These are phyloP conservation scores for Arachis stenosperma DNA, from an alignment of 306 rosid genomes.

Conservation along the genomic window DNA sequence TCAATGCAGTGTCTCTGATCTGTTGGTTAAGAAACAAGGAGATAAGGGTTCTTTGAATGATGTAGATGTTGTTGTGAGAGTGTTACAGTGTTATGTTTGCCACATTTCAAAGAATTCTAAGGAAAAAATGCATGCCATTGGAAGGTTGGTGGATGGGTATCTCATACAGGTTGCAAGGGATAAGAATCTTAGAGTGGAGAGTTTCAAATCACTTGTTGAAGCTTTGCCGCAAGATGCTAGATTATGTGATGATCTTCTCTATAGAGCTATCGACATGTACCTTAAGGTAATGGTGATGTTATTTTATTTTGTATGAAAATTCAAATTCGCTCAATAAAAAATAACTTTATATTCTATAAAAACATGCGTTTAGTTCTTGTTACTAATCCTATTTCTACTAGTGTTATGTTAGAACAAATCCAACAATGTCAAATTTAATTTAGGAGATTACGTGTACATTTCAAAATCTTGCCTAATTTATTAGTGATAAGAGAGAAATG, in stretches of 20 bases:
- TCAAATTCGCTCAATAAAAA: too few species aligned
- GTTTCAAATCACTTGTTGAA: slow-evolving; percentile 62
- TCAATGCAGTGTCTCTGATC: slow-evolving; percentile 55
- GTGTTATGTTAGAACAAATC: too few species aligned
- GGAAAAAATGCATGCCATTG: slow-evolving; percentile 56
- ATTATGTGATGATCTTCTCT: slow-evolving; percentile 49
- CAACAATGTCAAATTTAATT: too few species aligned
- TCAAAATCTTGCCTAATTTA: too few species aligned
- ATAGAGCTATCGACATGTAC: slow-evolving; percentile 54
- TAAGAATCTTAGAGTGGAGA: slow-evolving; percentile 51
- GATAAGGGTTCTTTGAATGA: slow-evolving; percentile 52
- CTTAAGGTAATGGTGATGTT: slow-evolving; percentile 44
- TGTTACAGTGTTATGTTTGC: slow-evolving; percentile 53
- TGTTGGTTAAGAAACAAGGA: slow-evolving; percentile 64
- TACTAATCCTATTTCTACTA: too few species aligned
- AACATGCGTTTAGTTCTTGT: too few species aligned
- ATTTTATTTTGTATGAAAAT: background rate
- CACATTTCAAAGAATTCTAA: slow-evolving; percentile 37
- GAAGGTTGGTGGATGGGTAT: slow-evolving; percentile 73
- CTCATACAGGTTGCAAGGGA: slow-evolving; percentile 70
- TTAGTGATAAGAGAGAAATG: too few species aligned
- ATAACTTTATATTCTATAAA: too few species aligned
- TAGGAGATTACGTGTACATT: too few species aligned
- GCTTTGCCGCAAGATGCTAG: slow-evolving; percentile 55
- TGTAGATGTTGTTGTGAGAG: slow-evolving; percentile 55